phyloP scores from a whole-genome alignment of 2,329 filamentous ascomycete genomes.

The Diplodia seriata region DNA sequence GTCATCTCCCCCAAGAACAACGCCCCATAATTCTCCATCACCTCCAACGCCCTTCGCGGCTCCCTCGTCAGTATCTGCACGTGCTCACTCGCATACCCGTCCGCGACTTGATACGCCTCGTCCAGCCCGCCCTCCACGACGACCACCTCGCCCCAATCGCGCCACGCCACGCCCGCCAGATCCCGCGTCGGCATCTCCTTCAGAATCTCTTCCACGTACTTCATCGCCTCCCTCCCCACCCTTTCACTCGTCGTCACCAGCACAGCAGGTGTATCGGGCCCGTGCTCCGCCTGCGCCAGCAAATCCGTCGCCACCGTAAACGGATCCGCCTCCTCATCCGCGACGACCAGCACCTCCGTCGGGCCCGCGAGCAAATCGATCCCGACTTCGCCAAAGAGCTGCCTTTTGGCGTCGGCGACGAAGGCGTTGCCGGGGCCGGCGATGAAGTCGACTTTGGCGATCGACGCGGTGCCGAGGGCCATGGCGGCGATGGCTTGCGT shows the following conservation, averaged over 20 bases:
- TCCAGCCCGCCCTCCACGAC: slow-evolving; percentile 51
- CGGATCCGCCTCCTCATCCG: slow-evolving; percentile 56
- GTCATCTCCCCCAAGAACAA: slow-evolving; percentile 61
- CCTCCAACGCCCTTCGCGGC: slow-evolving; percentile 57
- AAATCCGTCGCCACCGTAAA: slow-evolving; percentile 56
- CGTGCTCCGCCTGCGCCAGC: slow-evolving; percentile 60
- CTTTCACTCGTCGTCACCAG: slow-evolving; percentile 56
- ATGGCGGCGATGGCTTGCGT: slow-evolving; percentile 62
- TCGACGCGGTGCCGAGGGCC: slow-evolving; percentile 58
- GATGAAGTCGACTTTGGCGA: slow-evolving; percentile 42
- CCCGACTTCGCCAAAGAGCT: slow-evolving; percentile 61
- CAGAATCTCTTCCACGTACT: slow-evolving; percentile 31
- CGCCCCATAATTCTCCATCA: slow-evolving; percentile 60
- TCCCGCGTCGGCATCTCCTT: slow-evolving; percentile 32
- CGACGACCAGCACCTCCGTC: slow-evolving; percentile 60
- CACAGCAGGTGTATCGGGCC: slow-evolving; percentile 59
- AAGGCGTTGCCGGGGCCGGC: slow-evolving; percentile 50
- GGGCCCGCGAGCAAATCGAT: slow-evolving; percentile 63
- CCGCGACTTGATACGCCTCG: slow-evolving; percentile 54
- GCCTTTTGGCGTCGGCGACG: slow-evolving; percentile 61
- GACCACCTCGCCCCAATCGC: slow-evolving; percentile 55
- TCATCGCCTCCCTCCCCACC: slow-evolving; percentile 31
- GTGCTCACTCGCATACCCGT: slow-evolving; percentile 59
- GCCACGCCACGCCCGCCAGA: slow-evolving; percentile 30
- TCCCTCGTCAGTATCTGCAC: slow-evolving; percentile 59